Percentiles rank a stretch among this genome's conserved stretches.
Conservation (phyloP, 495 filamentous ascomycete species). For the Mycothermus thermophilus region DNA sequence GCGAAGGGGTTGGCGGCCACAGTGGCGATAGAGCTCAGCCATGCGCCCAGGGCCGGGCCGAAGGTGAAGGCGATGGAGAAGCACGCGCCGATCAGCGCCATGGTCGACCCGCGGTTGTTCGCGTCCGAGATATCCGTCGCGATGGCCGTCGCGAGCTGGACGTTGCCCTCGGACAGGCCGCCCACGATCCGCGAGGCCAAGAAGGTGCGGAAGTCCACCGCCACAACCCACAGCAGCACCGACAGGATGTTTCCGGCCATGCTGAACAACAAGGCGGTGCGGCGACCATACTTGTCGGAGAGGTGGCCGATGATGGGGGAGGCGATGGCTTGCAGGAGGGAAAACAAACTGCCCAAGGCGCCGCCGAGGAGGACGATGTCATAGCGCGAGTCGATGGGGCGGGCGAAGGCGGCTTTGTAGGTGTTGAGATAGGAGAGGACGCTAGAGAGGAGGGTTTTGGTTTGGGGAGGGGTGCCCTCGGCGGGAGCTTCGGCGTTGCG, state of each 20-base stretch:
- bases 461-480: slow-evolving; percentile 34
- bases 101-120: slow-evolving; percentile 67
- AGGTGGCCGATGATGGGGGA: slow-evolving; percentile 82
- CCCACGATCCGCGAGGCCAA: slow-evolving; percentile 83
- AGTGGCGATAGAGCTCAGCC: slow-evolving; percentile 54
- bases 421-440: slow-evolving; percentile 76
- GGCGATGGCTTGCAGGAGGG: slow-evolving; percentile 77
- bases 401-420: slow-evolving; percentile 88
- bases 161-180: slow-evolving; percentile 89
- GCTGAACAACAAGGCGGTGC: slow-evolving; percentile 74
- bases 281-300: slow-evolving; percentile 78
- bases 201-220: slow-evolving; percentile 90
- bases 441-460: slow-evolving; percentile 52
- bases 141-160: slow-evolving; percentile 92
- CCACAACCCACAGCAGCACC: slow-evolving; percentile 85
- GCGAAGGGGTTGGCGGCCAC: slow-evolving; percentile 87
- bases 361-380: slow-evolving; percentile 95
- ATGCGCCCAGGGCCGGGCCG: slow-evolving; percentile 82
- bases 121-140: slow-evolving; percentile 90
- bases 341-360: slow-evolving; percentile 85
- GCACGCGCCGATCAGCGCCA: slow-evolving; percentile 90
- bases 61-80: slow-evolving; percentile 97
- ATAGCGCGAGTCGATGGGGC: slow-evolving; percentile 88
- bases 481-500: slow-evolving; percentile 49
- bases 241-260: slow-evolving; percentile 93